Conservation (phyloP, 306 rosid species). For the Vachellia pachyceras region DNA sequence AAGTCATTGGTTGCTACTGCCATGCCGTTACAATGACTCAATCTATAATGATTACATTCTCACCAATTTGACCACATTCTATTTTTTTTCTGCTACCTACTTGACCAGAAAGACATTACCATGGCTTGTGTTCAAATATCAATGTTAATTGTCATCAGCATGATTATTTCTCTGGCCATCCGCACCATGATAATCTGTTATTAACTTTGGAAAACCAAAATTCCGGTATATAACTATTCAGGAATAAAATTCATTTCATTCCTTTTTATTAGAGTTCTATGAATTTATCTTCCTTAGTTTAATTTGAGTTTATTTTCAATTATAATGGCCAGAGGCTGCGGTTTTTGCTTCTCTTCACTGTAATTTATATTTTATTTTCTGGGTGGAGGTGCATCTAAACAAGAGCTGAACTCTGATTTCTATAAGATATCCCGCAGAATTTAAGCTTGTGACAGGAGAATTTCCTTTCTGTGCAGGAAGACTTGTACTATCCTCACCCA, state of each 20-base stretch:
- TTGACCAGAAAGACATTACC: background rate
- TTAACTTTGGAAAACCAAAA: background rate
- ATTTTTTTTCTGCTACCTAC: conserved; percentile 7
- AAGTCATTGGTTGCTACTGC: conserved; percentile 11
- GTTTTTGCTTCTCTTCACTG: conserved; percentile 11
- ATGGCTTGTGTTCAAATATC: background rate
- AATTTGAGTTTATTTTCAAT: background rate
- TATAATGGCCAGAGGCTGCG: background rate
- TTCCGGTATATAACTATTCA: background rate
- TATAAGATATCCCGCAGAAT: conserved; percentile 27
- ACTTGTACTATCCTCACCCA: conserved; percentile 91
- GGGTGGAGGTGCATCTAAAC: background rate
- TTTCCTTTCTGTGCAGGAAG: conserved; percentile 66
- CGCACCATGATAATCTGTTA: conserved; percentile 7
- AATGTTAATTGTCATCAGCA: conserved; percentile 9
- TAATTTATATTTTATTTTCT: background rate
- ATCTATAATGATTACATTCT: background rate
- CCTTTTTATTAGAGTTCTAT: background rate
- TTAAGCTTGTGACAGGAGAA: conserved; percentile 32
- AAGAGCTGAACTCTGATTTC: conserved; percentile 23
- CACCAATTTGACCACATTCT: conserved; percentile 26
- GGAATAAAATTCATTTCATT: background rate
- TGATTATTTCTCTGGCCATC: conserved; percentile 22
- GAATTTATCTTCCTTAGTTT: conserved; percentile 7
- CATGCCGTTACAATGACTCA: conserved; percentile 5